These are phyloP conservation scores for Fusarium irregulare DNA, from an alignment of 2,329 filamentous ascomycete genomes.

Conservation along the genomic window DNA sequence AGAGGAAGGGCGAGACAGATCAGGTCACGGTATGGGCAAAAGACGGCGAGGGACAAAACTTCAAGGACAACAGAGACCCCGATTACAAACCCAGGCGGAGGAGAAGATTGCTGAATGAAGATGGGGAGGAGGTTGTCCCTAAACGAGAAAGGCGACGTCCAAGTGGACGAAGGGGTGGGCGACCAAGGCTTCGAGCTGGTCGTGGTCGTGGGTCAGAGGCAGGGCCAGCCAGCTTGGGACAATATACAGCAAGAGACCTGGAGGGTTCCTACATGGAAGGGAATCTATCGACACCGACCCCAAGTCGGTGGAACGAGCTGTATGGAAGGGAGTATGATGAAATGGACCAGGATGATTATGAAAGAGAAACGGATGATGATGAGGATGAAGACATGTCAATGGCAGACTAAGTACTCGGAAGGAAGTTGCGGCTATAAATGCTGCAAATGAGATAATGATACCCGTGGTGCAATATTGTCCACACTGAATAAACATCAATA, in stretches of 20 bases:
- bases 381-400: slow-evolving; percentile 47
- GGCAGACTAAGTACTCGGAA: slow-evolving; percentile 26
- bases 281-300: slow-evolving; percentile 51
- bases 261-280: slow-evolving; percentile 23
- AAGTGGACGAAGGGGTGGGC: slow-evolving; percentile 35
- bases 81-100: slow-evolving; percentile 53
- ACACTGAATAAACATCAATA: slow-evolving; percentile 16
- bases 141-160: slow-evolving; percentile 32
- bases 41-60: slow-evolving; percentile 56
- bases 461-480: slow-evolving; percentile 34
- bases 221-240: background rate
- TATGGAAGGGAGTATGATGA: slow-evolving; percentile 42
- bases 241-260: slow-evolving; percentile 26
- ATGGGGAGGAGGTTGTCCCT: slow-evolving; percentile 43
- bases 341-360: slow-evolving; percentile 45
- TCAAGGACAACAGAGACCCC: slow-evolving; percentile 56
- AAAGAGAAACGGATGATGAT: slow-evolving; percentile 43
- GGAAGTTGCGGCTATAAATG: background rate
- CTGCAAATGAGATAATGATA: slow-evolving; percentile 39
- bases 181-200: slow-evolving; percentile 37
- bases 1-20: slow-evolving; percentile 71
- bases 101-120: slow-evolving; percentile 44
- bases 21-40: slow-evolving; percentile 70
- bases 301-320: slow-evolving; percentile 51
- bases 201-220: slow-evolving; percentile 20